A percentile compares a stretch with the other conserved stretches of the same genome.
These are phyloP conservation scores for Dactylellina cionopaga DNA, from an alignment of 2,329 filamentous ascomycete genomes.

Conservation along the genomic window DNA sequence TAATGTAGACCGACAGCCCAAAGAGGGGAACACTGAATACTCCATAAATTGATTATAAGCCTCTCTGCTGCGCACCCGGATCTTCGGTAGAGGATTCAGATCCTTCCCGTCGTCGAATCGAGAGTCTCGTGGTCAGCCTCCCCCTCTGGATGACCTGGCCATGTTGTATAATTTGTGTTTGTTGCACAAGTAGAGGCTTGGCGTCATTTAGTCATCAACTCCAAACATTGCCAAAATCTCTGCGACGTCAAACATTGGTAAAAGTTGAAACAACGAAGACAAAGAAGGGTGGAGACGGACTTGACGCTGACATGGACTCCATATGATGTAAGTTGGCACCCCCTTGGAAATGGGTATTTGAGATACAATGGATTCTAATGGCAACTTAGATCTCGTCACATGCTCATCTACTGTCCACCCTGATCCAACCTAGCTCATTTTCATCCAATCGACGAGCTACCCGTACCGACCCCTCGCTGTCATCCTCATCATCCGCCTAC, in stretches of 20 bases:
- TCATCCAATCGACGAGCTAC: background rate
- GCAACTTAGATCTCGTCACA: constrained; percentile 8
- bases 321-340: constrained; percentile 26
- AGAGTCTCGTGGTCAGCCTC: constrained; percentile 6
- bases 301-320: constrained; percentile 29
- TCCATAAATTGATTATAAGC: no score
- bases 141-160: background rate
- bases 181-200: constrained; percentile 20
- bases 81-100: no score
- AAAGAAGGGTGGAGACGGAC: constrained; percentile 20
- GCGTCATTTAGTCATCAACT: background rate
- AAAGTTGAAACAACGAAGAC: constrained; percentile 3
- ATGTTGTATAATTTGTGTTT: constrained; percentile 28
- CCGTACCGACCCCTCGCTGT: background rate
- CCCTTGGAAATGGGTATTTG: background rate
- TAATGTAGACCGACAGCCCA: no score
- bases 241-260: constrained; percentile 14
- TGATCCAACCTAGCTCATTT: constrained; percentile 2
- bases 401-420: constrained; percentile 30
- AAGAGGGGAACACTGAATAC: no score
- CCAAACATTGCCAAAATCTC: constrained; percentile 27
- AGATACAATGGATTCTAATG: background rate
- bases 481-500: constrained; percentile 51
- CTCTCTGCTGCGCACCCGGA: no score
- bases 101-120: background rate